Evolutionary conservation across 176 grass and related monocot species (phyloP).

Genomic region (Oryza meridionalis): DNA sequence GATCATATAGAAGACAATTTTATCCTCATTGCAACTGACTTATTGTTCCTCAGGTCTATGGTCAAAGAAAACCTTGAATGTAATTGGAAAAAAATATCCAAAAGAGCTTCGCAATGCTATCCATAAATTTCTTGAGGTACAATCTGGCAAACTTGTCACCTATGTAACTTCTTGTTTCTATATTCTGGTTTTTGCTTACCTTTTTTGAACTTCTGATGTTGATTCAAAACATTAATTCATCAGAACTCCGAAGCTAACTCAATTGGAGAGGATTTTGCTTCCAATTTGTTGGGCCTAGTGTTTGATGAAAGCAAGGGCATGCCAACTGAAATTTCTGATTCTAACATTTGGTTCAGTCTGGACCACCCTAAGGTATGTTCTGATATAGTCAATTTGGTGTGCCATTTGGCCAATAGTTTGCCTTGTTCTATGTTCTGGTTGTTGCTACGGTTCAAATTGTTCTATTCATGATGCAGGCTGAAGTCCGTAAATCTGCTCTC

Average conservation of each 20-base stretch:
- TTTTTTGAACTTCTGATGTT: constrained; percentile 14
- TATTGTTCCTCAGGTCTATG: constrained; percentile 52
- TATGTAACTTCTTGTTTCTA: constrained; percentile 1
- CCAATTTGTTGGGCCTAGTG: constrained; percentile 46
- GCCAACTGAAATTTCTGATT: constrained; percentile 60
- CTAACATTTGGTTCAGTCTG: constrained; percentile 87
- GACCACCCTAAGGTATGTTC: constrained; percentile 86
- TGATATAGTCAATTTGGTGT: constrained; percentile 26
- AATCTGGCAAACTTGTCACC: constrained; percentile 4
- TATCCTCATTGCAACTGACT: background rate
- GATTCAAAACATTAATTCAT: constrained; percentile 27
- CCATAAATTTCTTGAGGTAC: constrained; percentile 84
- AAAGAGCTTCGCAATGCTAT: constrained; percentile 69
- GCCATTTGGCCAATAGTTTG: constrained; percentile 6
- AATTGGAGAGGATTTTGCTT: constrained; percentile 52
- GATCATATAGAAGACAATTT: constrained; percentile 1
- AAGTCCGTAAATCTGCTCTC: constrained; percentile 66
- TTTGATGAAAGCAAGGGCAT: constrained; percentile 57
- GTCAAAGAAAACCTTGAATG: constrained; percentile 68
- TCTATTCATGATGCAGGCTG: constrained; percentile 53
- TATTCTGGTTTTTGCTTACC: constrained; percentile 5
- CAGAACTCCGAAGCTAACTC: constrained; percentile 61
- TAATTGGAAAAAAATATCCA: constrained; percentile 63
- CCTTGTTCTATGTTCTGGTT: constrained; percentile 29
- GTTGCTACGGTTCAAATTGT: constrained; percentile 4